phyloP scores from a whole-genome alignment of 1,284 basidiomycete genomes.

The Heterobasidion irregulare region DNA sequence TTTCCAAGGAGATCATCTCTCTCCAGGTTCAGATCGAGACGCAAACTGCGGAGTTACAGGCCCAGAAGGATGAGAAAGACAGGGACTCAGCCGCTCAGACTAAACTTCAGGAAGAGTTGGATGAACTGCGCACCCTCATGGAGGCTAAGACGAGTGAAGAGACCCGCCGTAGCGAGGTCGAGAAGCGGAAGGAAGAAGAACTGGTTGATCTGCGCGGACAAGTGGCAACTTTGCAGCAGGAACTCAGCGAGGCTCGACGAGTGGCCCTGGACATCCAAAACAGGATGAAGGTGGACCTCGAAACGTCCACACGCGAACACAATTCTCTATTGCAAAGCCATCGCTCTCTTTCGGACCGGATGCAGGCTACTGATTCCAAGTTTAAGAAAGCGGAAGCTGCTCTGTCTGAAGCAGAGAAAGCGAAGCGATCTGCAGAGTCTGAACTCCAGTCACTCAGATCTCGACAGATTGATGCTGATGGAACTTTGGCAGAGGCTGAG shows the following conservation, averaged over 20 bases:
- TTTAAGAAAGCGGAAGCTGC: slow-evolving; percentile 44
- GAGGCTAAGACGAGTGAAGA: slow-evolving; percentile 86
- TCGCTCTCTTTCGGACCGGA: slow-evolving; percentile 53
- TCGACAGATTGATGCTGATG: slow-evolving; percentile 68
- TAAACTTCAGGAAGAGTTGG: slow-evolving; percentile 77
- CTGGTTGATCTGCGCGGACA: slow-evolving; percentile 69
- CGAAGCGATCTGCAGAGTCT: slow-evolving; percentile 61
- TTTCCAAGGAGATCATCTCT: slow-evolving; percentile 55
- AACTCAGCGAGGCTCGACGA: slow-evolving; percentile 51
- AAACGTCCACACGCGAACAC: slow-evolving; percentile 50
- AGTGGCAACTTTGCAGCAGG: slow-evolving; percentile 48
- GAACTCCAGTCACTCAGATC: slow-evolving; percentile 68
- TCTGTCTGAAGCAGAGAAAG: slow-evolving; percentile 61
- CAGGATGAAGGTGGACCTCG: slow-evolving; percentile 63
- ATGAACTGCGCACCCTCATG: slow-evolving; percentile 77
- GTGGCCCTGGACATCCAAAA: slow-evolving; percentile 53
- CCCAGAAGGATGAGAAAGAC: slow-evolving; percentile 54
- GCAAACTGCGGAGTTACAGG: slow-evolving; percentile 55
- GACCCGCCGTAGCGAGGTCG: slow-evolving; percentile 74
- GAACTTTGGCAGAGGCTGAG: slow-evolving; percentile 50
- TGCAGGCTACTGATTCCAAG: slow-evolving; percentile 43
- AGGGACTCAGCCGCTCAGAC: slow-evolving; percentile 42
- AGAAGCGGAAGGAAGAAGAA: slow-evolving; percentile 85
- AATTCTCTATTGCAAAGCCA: slow-evolving; percentile 49
- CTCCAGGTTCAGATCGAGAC: slow-evolving; percentile 66